Conservation (phyloP, 371 early-diverging fungal species). For the Gilbertella persicaria region DNA sequence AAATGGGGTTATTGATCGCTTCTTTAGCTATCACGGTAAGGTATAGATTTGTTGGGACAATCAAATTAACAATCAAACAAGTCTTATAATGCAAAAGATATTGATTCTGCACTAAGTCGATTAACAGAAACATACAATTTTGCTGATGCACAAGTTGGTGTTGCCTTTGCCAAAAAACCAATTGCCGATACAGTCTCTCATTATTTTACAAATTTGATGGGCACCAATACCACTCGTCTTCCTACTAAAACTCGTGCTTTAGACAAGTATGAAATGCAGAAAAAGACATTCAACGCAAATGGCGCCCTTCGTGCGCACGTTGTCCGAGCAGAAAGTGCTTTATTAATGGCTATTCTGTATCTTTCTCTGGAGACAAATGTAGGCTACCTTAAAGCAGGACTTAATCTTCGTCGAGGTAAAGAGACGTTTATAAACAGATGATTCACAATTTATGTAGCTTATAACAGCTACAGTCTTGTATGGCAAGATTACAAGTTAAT, state of each 20-base stretch:
- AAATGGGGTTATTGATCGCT: too few relatives aligned
- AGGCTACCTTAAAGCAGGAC: slow-evolving; percentile 62
- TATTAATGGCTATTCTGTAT: slow-evolving; percentile 57
- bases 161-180: slow-evolving; percentile 50
- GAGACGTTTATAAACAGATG: neutral
- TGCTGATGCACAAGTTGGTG: slow-evolving; percentile 55
- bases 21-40: slow-evolving; percentile 26
- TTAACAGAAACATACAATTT: slow-evolving; percentile 51
- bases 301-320: slow-evolving; percentile 63
- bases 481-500: slow-evolving; percentile 55
- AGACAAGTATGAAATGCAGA: slow-evolving; percentile 28
- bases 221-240: slow-evolving; percentile 37
- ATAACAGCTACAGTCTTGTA: slow-evolving; percentile 47
- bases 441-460: slow-evolving; percentile 25
- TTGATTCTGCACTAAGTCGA: slow-evolving; percentile 44
- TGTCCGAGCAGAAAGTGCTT: slow-evolving; percentile 59
- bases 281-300: slow-evolving; percentile 45
- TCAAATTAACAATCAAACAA: slow-evolving; percentile 14
- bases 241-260: slow-evolving; percentile 42
- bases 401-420: slow-evolving; percentile 63
- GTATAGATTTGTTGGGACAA: too few relatives aligned
- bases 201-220: slow-evolving; percentile 42
- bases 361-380: slow-evolving; percentile 58
- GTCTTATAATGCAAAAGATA: slow-evolving; percentile 56
- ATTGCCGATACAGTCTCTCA: slow-evolving; percentile 40